phyloP scores from a whole-genome alignment of 75 land plant species.

The Azolla pinnata region DNA sequence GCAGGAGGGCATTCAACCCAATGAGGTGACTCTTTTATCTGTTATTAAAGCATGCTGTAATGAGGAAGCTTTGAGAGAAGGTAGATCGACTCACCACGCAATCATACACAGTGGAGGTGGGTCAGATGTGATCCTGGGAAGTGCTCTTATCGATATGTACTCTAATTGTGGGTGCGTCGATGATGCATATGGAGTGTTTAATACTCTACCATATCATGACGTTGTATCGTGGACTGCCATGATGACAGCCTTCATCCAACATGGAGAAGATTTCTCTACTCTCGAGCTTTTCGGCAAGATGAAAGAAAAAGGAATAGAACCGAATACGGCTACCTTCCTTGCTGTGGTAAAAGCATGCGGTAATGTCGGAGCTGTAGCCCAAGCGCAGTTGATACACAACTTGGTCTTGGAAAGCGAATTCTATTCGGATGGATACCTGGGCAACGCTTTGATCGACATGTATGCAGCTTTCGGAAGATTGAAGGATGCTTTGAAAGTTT shows the following conservation, averaged over 20 bases:
- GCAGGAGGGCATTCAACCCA: constrained; percentile 8
- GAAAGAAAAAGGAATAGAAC: constrained; percentile 1
- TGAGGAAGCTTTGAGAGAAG: constrained; percentile 23
- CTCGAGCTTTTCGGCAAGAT: constrained; percentile 5
- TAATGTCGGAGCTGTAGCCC: neutral
- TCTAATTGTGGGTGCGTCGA: constrained; percentile 10
- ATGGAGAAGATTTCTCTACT: constrained; percentile 6
- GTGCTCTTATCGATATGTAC: constrained; percentile 15
- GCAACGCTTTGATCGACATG: constrained; percentile 2
- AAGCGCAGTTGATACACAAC: neutral
- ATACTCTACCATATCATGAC: neutral
- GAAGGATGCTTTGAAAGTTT: constrained; percentile 4
- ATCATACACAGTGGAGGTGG: constrained; percentile 25
- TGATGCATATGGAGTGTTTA: constrained; percentile 9
- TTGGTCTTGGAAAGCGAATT: neutral
- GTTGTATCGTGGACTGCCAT: constrained; percentile 12
- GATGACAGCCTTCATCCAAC: constrained; percentile 8
- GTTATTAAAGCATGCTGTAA: constrained; percentile 51
- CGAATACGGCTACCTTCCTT: constrained; percentile 6
- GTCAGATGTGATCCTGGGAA: constrained; percentile 24
- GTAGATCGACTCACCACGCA: constrained; percentile 42
- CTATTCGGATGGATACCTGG: neutral
- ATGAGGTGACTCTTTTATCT: constrained; percentile 34
- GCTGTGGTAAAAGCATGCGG: constrained; percentile 8
- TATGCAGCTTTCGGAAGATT: constrained; percentile 3